Conservation (phyloP, 1,139 yeast genomes). For the Yamadazyma triangularis region DNA sequence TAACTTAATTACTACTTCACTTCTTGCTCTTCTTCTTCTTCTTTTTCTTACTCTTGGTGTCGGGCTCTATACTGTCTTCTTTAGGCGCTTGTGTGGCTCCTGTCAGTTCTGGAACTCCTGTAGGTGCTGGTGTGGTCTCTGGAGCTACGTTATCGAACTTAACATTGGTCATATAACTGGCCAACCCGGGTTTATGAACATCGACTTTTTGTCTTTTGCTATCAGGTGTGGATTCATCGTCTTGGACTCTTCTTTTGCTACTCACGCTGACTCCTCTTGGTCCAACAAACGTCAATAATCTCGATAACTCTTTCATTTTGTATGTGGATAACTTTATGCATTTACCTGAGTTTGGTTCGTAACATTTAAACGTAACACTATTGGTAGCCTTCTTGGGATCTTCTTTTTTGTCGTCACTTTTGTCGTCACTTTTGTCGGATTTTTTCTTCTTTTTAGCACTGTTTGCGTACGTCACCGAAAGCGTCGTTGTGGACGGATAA, state of each 20-base stretch:
- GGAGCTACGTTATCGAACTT: conserved; percentile 27
- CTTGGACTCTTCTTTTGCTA: conserved; percentile 8
- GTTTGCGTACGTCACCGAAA: conserved; percentile 37
- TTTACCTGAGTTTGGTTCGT: conserved; percentile 66
- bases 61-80: conserved; percentile 13
- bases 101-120: conserved; percentile 12
- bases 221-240: conserved; percentile 5
- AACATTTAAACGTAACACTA: conserved; percentile 61
- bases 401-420: conserved; percentile 7
- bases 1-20: too few species aligned
- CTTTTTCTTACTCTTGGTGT: conserved; percentile 10
- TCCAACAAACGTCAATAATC: conserved; percentile 77
- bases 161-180: conserved; percentile 39
- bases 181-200: conserved; percentile 30
- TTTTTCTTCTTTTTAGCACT: conserved; percentile 17
- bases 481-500: conserved; percentile 33
- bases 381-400: conserved; percentile 22
- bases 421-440: conserved; percentile 13
- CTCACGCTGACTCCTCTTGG: conserved; percentile 64
- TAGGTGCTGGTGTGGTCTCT: conserved; percentile 8
- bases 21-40: conserved; percentile 14
- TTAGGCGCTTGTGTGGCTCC: conserved; percentile 3
- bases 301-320: conserved; percentile 72
- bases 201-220: conserved; percentile 5
- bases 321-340: conserved; percentile 59